These are phyloP conservation scores for Backusella liffmaniae DNA, from an alignment of 192 early-diverging fungal species.

Conservation along the genomic window DNA sequence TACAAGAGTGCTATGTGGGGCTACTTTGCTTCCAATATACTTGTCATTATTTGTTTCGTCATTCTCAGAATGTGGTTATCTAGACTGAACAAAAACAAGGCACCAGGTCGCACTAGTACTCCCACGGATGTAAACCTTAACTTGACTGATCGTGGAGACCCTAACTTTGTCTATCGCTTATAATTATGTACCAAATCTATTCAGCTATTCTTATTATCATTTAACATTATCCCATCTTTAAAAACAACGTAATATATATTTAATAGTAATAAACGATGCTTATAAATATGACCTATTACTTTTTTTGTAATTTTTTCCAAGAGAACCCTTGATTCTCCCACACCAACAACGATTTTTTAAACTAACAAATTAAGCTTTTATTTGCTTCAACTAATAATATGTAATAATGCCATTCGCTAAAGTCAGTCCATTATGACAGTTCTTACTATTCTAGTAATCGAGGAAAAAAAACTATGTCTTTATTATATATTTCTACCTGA, in stretches of 20 bases:
- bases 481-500: not conserved
- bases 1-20: conserved; percentile 5
- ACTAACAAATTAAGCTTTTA: not conserved
- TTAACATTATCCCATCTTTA: not conserved
- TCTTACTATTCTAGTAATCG: not conserved
- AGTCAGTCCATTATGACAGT: not conserved
- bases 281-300: not conserved
- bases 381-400: not conserved
- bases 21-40: not conserved
- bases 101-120: not conserved
- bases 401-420: not conserved
- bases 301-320: not conserved
- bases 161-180: conserved; percentile 12
- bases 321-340: not conserved
- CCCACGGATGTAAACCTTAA: not conserved
- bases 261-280: not conserved
- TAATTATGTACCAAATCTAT: not conserved
- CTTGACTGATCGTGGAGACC: not conserved
- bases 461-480: not conserved
- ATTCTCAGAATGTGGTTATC: not conserved
- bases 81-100: conserved; percentile 6
- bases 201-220: not conserved
- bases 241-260: not conserved
- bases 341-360: not conserved
- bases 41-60: conserved; percentile 5